Base-by-base conservation (phyloP, 768 basidiomycete genomes). In the Tremella yokohamensis region DNA sequence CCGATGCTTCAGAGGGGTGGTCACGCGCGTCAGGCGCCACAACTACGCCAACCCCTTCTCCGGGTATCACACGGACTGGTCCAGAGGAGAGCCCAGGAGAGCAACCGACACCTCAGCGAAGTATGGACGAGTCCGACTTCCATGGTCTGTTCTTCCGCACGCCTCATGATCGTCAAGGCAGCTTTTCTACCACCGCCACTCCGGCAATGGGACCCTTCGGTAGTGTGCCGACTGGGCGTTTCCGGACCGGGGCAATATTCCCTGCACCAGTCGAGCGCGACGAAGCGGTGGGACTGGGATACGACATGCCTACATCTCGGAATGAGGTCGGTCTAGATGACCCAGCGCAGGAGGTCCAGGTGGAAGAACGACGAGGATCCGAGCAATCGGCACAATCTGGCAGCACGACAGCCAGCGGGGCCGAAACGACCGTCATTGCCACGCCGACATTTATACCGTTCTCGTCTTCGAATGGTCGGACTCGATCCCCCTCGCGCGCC, bases 121-220 rank as follows among this genome's bases (percentile, higher is more conserved):
- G 26, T n/a, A 39, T 62, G 45, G 68, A 68, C 26, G 68, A 73
- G 8, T 45, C 51, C 15, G 71, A 73, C 37, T 73, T 70, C 61
- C 59, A 62, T 38, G 66, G 65, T 12, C 44, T 73, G n/a, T 73
- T 73, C 63, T 73, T 68, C 56, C 63, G 68, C 4, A 70, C 71
- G 8, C 71, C 71, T 3, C 52, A 58, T 34, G 66, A 70, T 45
- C 52, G 52, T 9, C 34, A 11, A 34, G 29, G 29, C 29, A 34
- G 29, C 29, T 34, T 34, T 11, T 34, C 29, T 11, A 6, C 29
- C 6, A 34, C 29, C 6, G 29, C 29, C 29, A 34, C 29, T 6
- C 29, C 29, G 11, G 29, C 29, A 34, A 34, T 34, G 29, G 29
- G 29, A 34, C 29, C 29, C 29, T 34, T 34, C 11, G 29, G 29